Conservation (phyloP, 169 alveolate genomes). For the Eimeria necatrix region DNA sequence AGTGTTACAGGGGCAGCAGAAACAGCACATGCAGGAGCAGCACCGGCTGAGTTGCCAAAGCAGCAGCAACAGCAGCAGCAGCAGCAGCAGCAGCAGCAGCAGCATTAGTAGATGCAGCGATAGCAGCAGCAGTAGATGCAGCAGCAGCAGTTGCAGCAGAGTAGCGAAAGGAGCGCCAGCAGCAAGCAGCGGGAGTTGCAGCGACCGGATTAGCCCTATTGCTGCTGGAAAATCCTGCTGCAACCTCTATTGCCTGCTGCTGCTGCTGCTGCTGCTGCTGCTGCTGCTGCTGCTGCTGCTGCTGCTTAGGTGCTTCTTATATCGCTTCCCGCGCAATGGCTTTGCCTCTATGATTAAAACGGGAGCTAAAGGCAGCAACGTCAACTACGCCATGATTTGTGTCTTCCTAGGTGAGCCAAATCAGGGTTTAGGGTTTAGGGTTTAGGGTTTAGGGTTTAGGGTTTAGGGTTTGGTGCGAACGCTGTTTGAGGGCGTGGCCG, state of each 20-base stretch:
- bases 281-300: constrained; percentile 17
- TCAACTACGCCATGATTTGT: constrained; percentile 71
- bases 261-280: not conserved
- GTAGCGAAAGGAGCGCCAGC: too few species aligned
- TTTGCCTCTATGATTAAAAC: constrained; percentile 98
- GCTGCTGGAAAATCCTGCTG: not conserved
- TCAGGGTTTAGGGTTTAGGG: not conserved
- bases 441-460: not conserved
- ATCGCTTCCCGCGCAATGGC: constrained; percentile 96
- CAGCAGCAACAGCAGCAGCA: not conserved
- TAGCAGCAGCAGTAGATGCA: not conserved
- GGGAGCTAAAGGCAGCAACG: constrained; percentile 90
- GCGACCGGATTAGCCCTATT: too few species aligned
- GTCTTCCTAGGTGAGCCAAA: constrained; percentile 79
- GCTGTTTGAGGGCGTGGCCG: too few species aligned
- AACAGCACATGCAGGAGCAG: not conserved
- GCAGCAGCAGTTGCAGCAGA: too few species aligned
- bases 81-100: not conserved
- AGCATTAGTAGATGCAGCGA: not conserved
- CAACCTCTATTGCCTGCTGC: not conserved
- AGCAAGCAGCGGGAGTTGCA: too few species aligned
- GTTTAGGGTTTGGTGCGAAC: not conserved
- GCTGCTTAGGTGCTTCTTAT: constrained; percentile 59
- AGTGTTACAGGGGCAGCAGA: not conserved
- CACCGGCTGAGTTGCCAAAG: not conserved